Evolutionary conservation across 805 yeast species (phyloP), one percentile per base, ranked within the genome.

Genomic region (Maudiozyma barnettii): DNA sequence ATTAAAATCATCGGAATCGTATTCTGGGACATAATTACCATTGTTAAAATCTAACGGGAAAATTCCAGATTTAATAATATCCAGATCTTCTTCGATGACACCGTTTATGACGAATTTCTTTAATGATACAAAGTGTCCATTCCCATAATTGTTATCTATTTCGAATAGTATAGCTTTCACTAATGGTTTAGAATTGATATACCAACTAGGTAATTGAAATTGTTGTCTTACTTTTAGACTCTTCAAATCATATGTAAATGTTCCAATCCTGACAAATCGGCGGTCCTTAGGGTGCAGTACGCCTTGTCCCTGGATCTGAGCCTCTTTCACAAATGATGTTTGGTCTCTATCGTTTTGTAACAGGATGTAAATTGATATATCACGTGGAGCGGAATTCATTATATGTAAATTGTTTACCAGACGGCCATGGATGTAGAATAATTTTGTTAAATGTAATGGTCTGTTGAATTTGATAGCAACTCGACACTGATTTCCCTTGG

Each of bases 101-200:
- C 77, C 79, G 48, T 74, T 71, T 10, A 74, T 55, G 5, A 64
- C 55, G 39, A 70, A 68, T 48, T 69, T 72, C 48, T 64, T 60
- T 21, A 69, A 43, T 23, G 73, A 63, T 1, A 69, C 67, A 44
- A 58, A 69, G 16, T 61, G 52, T n/a, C 54, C 49, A 44, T 67
- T 66, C 5, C 73, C 73, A 46, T 68, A 61, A 45, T 68, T 70
- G 10, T 58, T 64, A 21, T 60, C 58, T 3, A 66, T 54, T 19
- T 56, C 53, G 22, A 69, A 54, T 1, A 64, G 52, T 1, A 70
- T 45, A 1, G 68, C 59, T n/a, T 64, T 64, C 7, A 66, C 58
- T 20, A 67, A 50, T 4, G 63, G 59, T 37, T 60, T 59, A 21
- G 49, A 45, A 42, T 58, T 58, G 29, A 66, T 63, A 30, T 65